Evolutionary conservation across 2,329 filamentous ascomycete genomes (phyloP).

Genomic region (Penicillium italicum): DNA sequence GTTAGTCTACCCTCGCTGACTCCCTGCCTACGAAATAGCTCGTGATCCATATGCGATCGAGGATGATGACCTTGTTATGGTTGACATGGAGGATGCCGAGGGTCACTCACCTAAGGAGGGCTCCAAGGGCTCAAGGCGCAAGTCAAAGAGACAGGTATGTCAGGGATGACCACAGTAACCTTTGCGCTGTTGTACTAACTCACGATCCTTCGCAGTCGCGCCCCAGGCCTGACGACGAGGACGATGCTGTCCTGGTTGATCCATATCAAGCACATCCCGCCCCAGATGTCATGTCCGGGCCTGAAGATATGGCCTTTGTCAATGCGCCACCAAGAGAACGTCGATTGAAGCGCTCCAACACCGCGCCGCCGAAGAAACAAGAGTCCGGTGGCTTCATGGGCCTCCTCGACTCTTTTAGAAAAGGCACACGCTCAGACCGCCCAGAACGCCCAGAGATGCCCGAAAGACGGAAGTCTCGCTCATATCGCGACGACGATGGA

Average conservation of each 20-base stretch:
- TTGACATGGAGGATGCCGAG: constrained; percentile 48
- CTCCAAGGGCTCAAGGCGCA: constrained; percentile 35
- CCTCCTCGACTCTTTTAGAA: constrained; percentile 55
- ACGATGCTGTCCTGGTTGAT: constrained; percentile 57
- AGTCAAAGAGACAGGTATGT: constrained; percentile 40
- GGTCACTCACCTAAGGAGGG: constrained; percentile 31
- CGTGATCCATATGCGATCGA: constrained; percentile 61
- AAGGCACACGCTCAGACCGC: constrained; percentile 21
- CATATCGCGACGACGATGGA: constrained; percentile 36
- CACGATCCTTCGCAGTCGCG: constrained; percentile 26
- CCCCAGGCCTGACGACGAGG: constrained; percentile 35
- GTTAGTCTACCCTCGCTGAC: neutral
- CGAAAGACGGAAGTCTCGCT: constrained; percentile 38
- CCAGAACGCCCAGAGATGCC: constrained; percentile 26
- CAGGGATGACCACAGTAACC: neutral
- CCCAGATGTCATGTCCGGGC: constrained; percentile 44
- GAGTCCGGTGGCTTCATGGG: constrained; percentile 54
- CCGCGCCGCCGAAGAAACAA: constrained; percentile 58
- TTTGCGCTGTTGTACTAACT: neutral
- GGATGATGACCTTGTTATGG: constrained; percentile 61
- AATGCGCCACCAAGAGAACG: constrained; percentile 49
- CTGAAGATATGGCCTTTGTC: constrained; percentile 52
- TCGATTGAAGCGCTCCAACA: constrained; percentile 59
- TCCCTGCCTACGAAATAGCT: constrained; percentile 20
- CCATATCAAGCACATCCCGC: constrained; percentile 45